Conservation (phyloP, 1,139 yeast genomes). For the Zygotorulaspora mrakii region DNA sequence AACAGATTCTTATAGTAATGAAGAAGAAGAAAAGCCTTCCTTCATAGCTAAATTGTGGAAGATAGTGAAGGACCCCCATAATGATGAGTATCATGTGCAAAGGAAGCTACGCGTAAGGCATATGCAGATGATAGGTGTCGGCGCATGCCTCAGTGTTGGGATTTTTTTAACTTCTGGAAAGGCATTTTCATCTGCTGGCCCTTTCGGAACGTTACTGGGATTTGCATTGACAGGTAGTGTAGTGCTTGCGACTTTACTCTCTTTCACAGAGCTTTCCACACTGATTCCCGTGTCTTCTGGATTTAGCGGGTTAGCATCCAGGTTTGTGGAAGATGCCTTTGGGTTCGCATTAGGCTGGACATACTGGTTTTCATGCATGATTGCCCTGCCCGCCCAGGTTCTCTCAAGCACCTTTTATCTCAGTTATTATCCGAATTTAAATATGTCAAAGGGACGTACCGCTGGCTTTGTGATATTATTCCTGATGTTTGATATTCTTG, state of each 20-base stretch:
- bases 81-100: conserved; percentile 34
- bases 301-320: conserved; percentile 65
- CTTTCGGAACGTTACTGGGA: conserved; percentile 72
- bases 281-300: conserved; percentile 80
- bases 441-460: conserved; percentile 48
- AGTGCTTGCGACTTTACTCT: conserved; percentile 62
- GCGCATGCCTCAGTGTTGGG: conserved; percentile 80
- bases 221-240: conserved; percentile 61
- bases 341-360: conserved; percentile 79
- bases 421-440: conserved; percentile 51
- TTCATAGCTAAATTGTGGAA: conserved; percentile 8
- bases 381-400: conserved; percentile 74
- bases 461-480: conserved; percentile 68
- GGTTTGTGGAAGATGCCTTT: conserved; percentile 81
- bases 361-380: conserved; percentile 71
- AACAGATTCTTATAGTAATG: conserved; percentile 3
- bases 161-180: conserved; percentile 71
- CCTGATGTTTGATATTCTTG: conserved; percentile 41
- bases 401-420: conserved; percentile 66
- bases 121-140: conserved; percentile 73
- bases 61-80: conserved; percentile 7
- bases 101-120: conserved; percentile 65
- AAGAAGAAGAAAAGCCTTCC: conserved; percentile 1
- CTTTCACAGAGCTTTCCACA: conserved; percentile 82
- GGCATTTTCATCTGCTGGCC: conserved; percentile 74